These are phyloP conservation scores for Ampelocalamus luodianensis DNA, from an alignment of 176 grass and related monocot species.

Conservation along the genomic window DNA sequence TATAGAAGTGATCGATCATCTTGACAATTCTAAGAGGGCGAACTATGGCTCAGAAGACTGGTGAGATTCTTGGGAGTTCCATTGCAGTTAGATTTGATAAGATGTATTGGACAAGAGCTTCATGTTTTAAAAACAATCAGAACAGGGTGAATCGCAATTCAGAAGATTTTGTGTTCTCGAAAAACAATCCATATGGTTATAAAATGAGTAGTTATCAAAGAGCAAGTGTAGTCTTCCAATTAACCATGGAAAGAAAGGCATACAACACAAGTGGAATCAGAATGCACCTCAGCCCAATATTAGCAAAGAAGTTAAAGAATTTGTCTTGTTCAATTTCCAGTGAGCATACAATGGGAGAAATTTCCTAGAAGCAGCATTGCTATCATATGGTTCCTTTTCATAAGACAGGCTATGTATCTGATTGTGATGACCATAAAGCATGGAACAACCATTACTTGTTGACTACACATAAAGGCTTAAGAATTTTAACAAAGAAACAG, in stretches of 20 bases:
- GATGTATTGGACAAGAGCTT: neutral
- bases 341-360: neutral
- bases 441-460: neutral
- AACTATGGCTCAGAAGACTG: neutral
- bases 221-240: neutral
- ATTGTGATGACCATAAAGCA: neutral
- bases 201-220: neutral
- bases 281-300: neutral
- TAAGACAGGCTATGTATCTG: neutral
- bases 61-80: neutral
- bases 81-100: slow-evolving; percentile 15
- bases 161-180: neutral
- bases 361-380: neutral
- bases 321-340: neutral
- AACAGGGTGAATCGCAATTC: neutral
- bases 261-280: neutral
- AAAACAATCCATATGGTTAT: neutral
- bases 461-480: slow-evolving; percentile 6
- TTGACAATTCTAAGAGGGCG: neutral
- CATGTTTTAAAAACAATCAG: neutral
- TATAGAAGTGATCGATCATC: neutral
- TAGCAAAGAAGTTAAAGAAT: neutral
- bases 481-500: neutral
- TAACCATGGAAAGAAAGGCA: neutral
- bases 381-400: neutral